Percentiles rank a stretch among this genome's conserved stretches.
phyloP scores from a whole-genome alignment of 768 basidiomycete genomes.

The Rhizopogon roseolus region DNA sequence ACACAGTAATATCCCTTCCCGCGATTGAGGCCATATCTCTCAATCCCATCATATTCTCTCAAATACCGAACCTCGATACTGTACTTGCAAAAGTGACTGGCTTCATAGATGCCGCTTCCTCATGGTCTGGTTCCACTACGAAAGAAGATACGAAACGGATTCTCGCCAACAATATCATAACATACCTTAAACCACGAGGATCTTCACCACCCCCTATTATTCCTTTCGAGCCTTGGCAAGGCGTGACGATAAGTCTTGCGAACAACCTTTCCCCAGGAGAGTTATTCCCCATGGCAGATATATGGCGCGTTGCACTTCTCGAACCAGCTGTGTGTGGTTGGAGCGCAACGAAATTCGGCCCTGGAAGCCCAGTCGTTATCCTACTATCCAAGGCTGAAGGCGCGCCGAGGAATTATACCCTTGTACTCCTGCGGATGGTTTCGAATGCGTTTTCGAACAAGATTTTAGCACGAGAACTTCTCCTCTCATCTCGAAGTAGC shows the following conservation, averaged over 20 bases:
- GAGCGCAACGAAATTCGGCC: slow-evolving; percentile 29
- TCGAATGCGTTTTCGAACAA: slow-evolving; percentile 59
- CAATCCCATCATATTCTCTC: slow-evolving; percentile 70
- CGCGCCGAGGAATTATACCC: slow-evolving; percentile 47
- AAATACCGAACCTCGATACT: slow-evolving; percentile 64
- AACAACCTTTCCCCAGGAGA: slow-evolving; percentile 44
- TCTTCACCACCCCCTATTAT: slow-evolving; percentile 36
- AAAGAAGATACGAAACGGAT: slow-evolving; percentile 41
- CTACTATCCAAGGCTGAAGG: slow-evolving; percentile 43
- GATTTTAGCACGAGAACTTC: slow-evolving; percentile 32
- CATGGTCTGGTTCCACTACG: slow-evolving; percentile 26
- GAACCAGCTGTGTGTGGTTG: slow-evolving; percentile 54
- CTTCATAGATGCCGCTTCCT: slow-evolving; percentile 51
- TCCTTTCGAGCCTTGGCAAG: slow-evolving; percentile 44
- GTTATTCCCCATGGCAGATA: slow-evolving; percentile 78
- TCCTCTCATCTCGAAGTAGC: slow-evolving; percentile 29
- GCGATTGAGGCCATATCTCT: slow-evolving; percentile 59
- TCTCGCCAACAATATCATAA: slow-evolving; percentile 44
- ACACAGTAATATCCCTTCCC: slow-evolving; percentile 55
- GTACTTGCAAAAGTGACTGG: slow-evolving; percentile 56
- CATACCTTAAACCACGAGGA: slow-evolving; percentile 57
- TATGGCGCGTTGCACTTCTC: slow-evolving; percentile 76
- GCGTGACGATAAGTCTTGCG: slow-evolving; percentile 38
- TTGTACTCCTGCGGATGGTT: slow-evolving; percentile 65
- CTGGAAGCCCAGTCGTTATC: slow-evolving; percentile 37